Percentiles rank a stretch among this genome's conserved stretches.
These are phyloP conservation scores for Terana coerulea DNA, from an alignment of 768 basidiomycete species.

Conservation along the genomic window DNA sequence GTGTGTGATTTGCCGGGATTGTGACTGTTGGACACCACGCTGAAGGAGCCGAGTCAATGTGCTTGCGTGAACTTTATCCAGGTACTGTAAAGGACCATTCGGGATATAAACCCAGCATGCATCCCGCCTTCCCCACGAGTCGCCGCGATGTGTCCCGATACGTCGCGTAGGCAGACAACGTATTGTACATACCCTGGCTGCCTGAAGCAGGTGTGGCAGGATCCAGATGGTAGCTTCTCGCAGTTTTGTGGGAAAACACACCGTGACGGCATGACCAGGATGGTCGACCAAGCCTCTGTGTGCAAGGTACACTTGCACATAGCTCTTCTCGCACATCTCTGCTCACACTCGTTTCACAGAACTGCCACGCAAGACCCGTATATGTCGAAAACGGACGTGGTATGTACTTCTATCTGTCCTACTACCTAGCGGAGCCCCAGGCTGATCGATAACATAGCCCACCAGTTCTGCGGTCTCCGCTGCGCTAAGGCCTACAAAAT, in stretches of 20 bases:
- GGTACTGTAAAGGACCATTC: no score
- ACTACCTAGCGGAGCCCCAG: neutral
- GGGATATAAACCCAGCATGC: no score
- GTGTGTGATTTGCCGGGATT: no score
- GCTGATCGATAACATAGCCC: neutral
- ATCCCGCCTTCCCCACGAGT: no score
- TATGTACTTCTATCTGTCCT: neutral
- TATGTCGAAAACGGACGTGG: no score
- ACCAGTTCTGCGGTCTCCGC: slow-evolving; percentile 2
- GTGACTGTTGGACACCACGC: no score
- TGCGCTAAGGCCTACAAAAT: neutral
- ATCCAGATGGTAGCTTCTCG: slow-evolving; percentile 4
- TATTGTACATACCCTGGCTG: neutral
- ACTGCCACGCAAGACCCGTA: no score
- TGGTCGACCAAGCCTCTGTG: neutral
- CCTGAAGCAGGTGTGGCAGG: neutral
- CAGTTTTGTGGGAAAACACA: slow-evolving; percentile 4
- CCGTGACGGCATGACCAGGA: neutral
- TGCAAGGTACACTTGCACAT: neutral
- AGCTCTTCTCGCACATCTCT: no score
- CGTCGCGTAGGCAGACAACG: neutral
- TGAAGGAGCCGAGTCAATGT: no score
- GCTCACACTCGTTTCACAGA: no score
- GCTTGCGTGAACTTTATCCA: no score
- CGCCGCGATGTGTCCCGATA: neutral